Evolutionary conservation across 257 asterid species (phyloP).

Genomic region (Fraxinus excelsior): DNA sequence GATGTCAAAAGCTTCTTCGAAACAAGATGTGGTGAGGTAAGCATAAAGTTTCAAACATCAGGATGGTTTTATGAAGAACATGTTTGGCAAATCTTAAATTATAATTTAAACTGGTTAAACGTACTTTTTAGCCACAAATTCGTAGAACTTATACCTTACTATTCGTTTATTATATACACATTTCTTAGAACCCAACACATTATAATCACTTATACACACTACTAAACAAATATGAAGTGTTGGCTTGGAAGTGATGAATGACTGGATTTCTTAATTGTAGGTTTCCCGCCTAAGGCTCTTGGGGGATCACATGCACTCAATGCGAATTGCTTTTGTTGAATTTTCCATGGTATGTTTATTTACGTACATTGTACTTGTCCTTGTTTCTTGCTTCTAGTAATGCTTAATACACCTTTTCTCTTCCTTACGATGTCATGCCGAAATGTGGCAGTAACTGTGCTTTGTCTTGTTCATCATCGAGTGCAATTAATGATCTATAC

Average conservation of each 20-base stretch:
- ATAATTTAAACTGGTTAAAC: no score
- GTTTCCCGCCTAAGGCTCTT: constrained; percentile 95
- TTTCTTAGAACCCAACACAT: no score
- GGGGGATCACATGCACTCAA: constrained; percentile 91
- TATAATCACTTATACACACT: no score
- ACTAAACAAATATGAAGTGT: neutral
- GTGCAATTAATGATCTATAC: neutral
- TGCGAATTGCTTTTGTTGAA: constrained; percentile 91
- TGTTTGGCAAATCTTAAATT: no score
- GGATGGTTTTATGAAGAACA: constrained; percentile 3
- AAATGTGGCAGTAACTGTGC: no score
- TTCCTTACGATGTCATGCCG: no score
- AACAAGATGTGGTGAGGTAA: constrained; percentile 86
- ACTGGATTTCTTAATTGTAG: constrained; percentile 36
- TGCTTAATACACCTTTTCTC: neutral
- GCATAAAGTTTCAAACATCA: constrained; percentile 17
- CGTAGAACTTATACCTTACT: no score
- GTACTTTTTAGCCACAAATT: no score
- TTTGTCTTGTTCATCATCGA: no score
- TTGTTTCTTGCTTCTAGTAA: constrained; percentile 5
- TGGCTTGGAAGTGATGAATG: constrained; percentile 13
- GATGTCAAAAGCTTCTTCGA: constrained; percentile 91
- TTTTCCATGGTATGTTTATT: constrained; percentile 62
- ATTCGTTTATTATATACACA: no score
- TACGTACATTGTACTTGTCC: constrained; percentile 1